These are phyloP conservation scores for Penicillium sp. DNA, from an alignment of 2,329 filamentous ascomycete species.

Conservation along the genomic window DNA sequence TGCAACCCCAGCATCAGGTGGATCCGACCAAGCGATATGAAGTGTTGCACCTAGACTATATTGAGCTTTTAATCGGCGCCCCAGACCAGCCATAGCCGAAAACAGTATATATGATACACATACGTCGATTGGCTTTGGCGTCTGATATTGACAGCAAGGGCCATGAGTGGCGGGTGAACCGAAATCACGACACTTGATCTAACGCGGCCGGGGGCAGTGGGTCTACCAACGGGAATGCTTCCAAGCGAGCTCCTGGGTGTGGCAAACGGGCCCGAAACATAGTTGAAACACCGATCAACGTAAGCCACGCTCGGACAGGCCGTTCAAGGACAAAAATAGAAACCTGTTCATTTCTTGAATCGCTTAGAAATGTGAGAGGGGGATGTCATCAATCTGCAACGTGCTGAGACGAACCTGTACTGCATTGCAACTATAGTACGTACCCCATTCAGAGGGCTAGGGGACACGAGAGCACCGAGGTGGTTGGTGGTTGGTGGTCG, in stretches of 20 bases:
- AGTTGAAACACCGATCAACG: conserved; percentile 14
- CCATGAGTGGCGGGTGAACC: conserved; percentile 1
- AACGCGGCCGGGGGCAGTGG: not conserved
- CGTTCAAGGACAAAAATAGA: conserved; percentile 11
- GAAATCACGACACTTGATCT: not conserved
- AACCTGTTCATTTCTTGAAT: conserved; percentile 5
- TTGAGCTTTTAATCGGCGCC: not conserved
- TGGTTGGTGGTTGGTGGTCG: not conserved
- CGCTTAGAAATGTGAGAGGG: conserved; percentile 3
- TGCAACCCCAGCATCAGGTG: not conserved
- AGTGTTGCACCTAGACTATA: not conserved
- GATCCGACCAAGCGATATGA: not conserved
- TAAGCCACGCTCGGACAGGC: conserved; percentile 4
- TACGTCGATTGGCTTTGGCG: not conserved
- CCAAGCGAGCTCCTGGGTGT: not conserved
- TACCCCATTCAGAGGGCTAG: not conserved
- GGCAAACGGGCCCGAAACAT: conserved; percentile 12
- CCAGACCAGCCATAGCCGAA: not conserved
- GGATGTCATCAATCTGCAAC: conserved; percentile 6
- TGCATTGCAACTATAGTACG: not conserved
- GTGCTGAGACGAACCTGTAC: not conserved
- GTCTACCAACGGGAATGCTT: not conserved
- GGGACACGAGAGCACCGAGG: not conserved
- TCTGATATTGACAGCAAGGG: not conserved
- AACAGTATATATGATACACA: not conserved